These are phyloP conservation scores for Capsella rubella DNA, from an alignment of 441 rosid genomes.

Conservation along the genomic window DNA sequence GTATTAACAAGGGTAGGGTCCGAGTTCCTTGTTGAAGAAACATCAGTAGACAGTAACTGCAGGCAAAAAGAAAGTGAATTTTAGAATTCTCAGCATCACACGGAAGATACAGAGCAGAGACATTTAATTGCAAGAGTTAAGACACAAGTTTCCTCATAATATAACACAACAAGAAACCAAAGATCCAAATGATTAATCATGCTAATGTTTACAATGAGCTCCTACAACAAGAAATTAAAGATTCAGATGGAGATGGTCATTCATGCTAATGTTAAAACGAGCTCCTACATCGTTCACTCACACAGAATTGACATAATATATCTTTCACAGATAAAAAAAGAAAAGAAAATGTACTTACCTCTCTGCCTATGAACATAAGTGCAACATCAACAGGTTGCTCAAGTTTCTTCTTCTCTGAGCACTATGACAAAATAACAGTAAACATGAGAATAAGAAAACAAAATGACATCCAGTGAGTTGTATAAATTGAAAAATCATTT, in stretches of 20 bases:
- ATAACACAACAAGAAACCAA: slow-evolving; percentile 14
- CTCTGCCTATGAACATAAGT: slow-evolving; percentile 84
- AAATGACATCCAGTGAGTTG: slow-evolving; percentile 18
- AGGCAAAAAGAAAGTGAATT: slow-evolving; percentile 12
- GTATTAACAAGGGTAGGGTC: slow-evolving; percentile 66
- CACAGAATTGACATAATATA: background rate
- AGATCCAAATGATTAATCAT: background rate
- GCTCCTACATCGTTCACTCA: background rate
- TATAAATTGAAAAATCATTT: slow-evolving; percentile 10
- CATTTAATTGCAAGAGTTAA: background rate
- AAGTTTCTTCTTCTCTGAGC: slow-evolving; percentile 59
- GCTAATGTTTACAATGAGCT: background rate
- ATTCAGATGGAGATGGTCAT: background rate
- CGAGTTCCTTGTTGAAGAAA: slow-evolving; percentile 60
- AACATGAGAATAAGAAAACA: slow-evolving; percentile 22
- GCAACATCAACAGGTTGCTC: slow-evolving; percentile 69
- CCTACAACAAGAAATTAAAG: slow-evolving; percentile 7
- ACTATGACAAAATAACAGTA: slow-evolving; percentile 49
- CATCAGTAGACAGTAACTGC: slow-evolving; percentile 77
- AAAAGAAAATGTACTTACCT: slow-evolving; percentile 53
- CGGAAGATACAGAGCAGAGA: slow-evolving; percentile 17
- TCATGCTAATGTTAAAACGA: background rate
- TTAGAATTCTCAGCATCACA: slow-evolving; percentile 19
- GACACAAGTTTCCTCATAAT: slow-evolving; percentile 19
- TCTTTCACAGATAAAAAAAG: background rate